Conservation (phyloP, 108 stramenopile genomes). For the Seminavis robusta region DNA sequence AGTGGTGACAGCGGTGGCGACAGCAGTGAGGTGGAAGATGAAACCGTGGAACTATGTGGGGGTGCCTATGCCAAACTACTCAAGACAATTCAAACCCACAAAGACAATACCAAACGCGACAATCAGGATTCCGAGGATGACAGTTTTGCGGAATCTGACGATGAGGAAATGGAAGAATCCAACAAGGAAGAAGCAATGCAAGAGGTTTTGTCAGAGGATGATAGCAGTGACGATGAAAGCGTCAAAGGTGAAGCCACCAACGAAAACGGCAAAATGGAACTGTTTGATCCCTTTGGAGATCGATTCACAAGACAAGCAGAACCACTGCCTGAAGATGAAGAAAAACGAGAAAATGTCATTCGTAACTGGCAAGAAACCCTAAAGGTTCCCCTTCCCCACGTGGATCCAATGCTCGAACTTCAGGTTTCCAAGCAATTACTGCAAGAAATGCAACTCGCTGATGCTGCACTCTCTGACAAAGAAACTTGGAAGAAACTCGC, state of each 20-base stretch:
- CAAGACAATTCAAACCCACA: constrained; percentile 12
- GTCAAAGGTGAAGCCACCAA: constrained; percentile 8
- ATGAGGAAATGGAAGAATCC: not conserved
- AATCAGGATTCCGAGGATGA: constrained; percentile 20
- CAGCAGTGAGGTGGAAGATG: not conserved
- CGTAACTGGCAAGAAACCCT: too few relatives aligned
- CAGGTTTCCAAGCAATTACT: too few relatives aligned
- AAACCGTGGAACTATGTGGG: not conserved
- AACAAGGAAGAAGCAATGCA: not conserved
- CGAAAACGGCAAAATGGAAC: constrained; percentile 4
- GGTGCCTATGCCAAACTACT: constrained; percentile 12
- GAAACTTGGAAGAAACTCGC: constrained; percentile 14
- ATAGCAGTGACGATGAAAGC: constrained; percentile 16
- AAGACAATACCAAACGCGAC: constrained; percentile 3
- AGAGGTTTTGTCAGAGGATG: constrained; percentile 4
- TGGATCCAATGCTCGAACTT: too few relatives aligned
- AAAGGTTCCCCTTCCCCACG: too few relatives aligned
- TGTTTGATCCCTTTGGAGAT: constrained; percentile 14
- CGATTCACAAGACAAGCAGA: constrained; percentile 38
- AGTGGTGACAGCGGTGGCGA: constrained; percentile 13
- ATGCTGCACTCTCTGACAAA: constrained; percentile 1
- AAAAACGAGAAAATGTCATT: too few relatives aligned
- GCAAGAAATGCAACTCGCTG: too few relatives aligned
- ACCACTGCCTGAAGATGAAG: constrained; percentile 1
- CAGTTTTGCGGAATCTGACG: constrained; percentile 5